Evolutionary conservation across 2,329 filamentous ascomycete species (phyloP).

Genomic region (Akanthomyces uredinophilus): DNA sequence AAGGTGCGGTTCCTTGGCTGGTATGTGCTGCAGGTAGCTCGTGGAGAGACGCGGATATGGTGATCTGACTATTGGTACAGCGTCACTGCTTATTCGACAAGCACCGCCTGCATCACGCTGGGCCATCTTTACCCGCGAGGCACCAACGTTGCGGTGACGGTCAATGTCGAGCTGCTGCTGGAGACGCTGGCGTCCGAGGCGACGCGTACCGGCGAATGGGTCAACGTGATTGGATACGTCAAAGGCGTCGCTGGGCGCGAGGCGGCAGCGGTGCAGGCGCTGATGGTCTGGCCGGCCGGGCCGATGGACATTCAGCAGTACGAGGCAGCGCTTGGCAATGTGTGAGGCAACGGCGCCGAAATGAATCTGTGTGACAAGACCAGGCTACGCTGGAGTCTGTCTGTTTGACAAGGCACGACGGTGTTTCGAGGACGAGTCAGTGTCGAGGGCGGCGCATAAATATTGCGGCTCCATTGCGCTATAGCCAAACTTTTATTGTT

Average conservation of each 20-base stretch:
- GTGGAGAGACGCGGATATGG: neutral
- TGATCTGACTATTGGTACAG: slow-evolving; percentile 27
- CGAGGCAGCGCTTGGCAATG: slow-evolving; percentile 50
- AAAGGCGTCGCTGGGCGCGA: slow-evolving; percentile 24
- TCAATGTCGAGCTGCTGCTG: slow-evolving; percentile 69
- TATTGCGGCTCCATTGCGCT: neutral
- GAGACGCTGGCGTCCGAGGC: slow-evolving; percentile 58
- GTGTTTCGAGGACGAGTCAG: neutral
- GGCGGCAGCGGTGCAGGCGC: slow-evolving; percentile 57
- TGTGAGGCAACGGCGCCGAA: neutral
- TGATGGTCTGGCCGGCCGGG: slow-evolving; percentile 73
- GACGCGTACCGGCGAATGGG: slow-evolving; percentile 72
- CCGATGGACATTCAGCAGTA: slow-evolving; percentile 68
- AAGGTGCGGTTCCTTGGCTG: slow-evolving; percentile 93
- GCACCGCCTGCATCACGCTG: slow-evolving; percentile 58
- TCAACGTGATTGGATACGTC: slow-evolving; percentile 84
- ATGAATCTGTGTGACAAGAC: neutral
- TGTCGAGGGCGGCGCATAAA: neutral
- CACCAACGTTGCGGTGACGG: slow-evolving; percentile 45
- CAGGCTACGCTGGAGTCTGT: neutral
- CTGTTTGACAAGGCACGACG: neutral
- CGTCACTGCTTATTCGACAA: slow-evolving; percentile 46
- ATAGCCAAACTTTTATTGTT: neutral
- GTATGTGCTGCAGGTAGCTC: slow-evolving; percentile 48
- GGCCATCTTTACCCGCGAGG: slow-evolving; percentile 58